Evolutionary conservation across 1,284 basidiomycete species (phyloP).

Genomic region (Amylostereum chailletii): DNA sequence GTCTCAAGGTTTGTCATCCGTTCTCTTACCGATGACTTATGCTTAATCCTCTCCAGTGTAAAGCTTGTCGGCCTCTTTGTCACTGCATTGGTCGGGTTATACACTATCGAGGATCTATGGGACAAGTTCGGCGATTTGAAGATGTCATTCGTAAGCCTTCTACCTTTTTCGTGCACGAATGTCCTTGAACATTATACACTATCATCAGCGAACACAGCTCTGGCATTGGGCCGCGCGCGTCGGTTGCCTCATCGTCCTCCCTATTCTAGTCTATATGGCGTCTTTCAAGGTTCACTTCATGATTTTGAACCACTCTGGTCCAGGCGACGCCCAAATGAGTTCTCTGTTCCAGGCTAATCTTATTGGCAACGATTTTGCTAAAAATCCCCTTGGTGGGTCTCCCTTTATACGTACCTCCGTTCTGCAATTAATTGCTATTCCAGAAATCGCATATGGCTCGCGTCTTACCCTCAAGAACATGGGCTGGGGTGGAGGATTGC

Average conservation of each 20-base stretch:
- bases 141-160: conserved; percentile 72
- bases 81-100: conserved; percentile 88
- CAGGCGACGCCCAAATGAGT: conserved; percentile 98
- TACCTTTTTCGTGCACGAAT: conserved; percentile 5
- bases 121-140: conserved; percentile 94
- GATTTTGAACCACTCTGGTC: conserved; percentile 88
- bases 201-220: conserved; percentile 64
- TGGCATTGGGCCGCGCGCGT: conserved; percentile 90
- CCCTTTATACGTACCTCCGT: not conserved
- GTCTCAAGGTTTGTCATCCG: conserved; percentile 68
- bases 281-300: conserved; percentile 97
- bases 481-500: conserved; percentile 93
- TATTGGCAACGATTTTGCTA: conserved; percentile 85
- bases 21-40: not conserved
- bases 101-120: conserved; percentile 98
- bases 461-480: conserved; percentile 94
- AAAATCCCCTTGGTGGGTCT: conserved; percentile 73
- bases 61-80: conserved; percentile 97
- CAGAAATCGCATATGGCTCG: conserved; percentile 88
- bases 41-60: conserved; percentile 45
- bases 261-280: conserved; percentile 86
- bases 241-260: conserved; percentile 81
- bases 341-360: conserved; percentile 98
- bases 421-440: conserved; percentile 3
- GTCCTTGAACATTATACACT: not conserved